Evolutionary conservation across 192 early-diverging fungal genomes (phyloP).

Genomic region (Coemansia sp.): DNA sequence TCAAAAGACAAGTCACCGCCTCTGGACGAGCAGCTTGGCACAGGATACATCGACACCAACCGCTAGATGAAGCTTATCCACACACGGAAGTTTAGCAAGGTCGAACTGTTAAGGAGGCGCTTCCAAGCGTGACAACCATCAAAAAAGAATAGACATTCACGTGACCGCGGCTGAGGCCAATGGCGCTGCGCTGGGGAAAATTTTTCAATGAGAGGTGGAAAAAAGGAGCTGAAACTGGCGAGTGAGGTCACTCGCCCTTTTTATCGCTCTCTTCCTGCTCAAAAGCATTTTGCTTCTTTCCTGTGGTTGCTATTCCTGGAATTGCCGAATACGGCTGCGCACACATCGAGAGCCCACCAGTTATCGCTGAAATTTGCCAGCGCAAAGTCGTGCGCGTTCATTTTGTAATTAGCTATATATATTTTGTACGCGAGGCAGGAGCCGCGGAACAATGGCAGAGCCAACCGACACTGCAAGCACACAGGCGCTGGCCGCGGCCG

Average conservation of each 20-base stretch:
- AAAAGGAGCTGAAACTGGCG: not conserved
- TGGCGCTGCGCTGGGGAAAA: not conserved
- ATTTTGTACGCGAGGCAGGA: too few species aligned
- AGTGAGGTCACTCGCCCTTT: not conserved
- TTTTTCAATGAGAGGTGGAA: not conserved
- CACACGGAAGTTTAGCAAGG: slow-evolving; percentile 78
- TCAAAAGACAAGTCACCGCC: too few species aligned
- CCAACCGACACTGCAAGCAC: slow-evolving; percentile 1
- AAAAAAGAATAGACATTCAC: slow-evolving; percentile 6
- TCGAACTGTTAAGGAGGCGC: slow-evolving; percentile 91
- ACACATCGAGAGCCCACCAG: too few species aligned
- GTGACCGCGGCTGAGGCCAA: not conserved
- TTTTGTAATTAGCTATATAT: too few species aligned
- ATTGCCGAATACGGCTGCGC: too few species aligned
- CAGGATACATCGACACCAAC: too few species aligned
- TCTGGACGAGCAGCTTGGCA: too few species aligned
- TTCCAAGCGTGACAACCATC: slow-evolving; percentile 54
- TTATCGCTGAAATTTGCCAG: not conserved
- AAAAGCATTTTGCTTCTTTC: too few species aligned
- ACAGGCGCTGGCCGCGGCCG: slow-evolving; percentile 11
- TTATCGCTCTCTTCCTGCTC: not conserved
- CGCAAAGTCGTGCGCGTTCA: too few species aligned
- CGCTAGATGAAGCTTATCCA: slow-evolving; percentile 97
- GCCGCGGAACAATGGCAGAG: slow-evolving; percentile 14
- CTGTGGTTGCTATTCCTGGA: too few species aligned